Evolutionary conservation across 2,329 filamentous ascomycete genomes (phyloP), one percentile per base, ranked within the genome.

Genomic region (Paraphaeosphaeria minitans): DNA sequence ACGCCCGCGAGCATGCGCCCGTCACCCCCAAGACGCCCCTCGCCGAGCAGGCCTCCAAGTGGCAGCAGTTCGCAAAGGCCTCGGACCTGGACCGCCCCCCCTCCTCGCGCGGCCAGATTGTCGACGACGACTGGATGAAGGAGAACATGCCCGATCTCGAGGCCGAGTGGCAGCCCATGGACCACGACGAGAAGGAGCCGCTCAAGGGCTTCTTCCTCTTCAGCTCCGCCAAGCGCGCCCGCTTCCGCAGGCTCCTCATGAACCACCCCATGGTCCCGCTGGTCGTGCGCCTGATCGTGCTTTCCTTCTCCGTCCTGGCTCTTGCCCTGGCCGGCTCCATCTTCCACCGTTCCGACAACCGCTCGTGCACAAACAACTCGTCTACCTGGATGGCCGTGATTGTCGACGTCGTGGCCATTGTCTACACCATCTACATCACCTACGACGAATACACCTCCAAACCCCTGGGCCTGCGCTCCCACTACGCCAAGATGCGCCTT

Each of bases 381-480:
- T 96, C 95, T 53, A 90, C 92, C 8, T 85, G 93, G 59, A 93
- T 98, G 80, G 94, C 94, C 31, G 89, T 98, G 55, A 86, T 92
- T 37, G 91, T 99, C 41, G 94, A 98, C 77, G 87, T 89, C 7
- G 84, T 98, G 14, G 94, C 95, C 3, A 84, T 98, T 58, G 87
- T 94, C 2, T 99, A 98, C 78, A 89, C 96, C 56, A 80, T 91
- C 50, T 98, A 97, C 79, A 95, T 98, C 80, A 96, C 93, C 24
- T 96, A 89, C 80, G 95, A 99, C 73, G 95, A 99, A 79, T 98
- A 97, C 78, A 95, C 92, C 5, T 92, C 92, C 31, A 96, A 96
- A 74, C 95, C 96, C 22, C 82, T 99, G 21, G 95, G 95, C 1
- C 81, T 99, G 60, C 90, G 96, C 45, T 89, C 88, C 7, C 88